Conservation (phyloP, 2,329 filamentous ascomycete species). For the Fusarium newnesense region DNA sequence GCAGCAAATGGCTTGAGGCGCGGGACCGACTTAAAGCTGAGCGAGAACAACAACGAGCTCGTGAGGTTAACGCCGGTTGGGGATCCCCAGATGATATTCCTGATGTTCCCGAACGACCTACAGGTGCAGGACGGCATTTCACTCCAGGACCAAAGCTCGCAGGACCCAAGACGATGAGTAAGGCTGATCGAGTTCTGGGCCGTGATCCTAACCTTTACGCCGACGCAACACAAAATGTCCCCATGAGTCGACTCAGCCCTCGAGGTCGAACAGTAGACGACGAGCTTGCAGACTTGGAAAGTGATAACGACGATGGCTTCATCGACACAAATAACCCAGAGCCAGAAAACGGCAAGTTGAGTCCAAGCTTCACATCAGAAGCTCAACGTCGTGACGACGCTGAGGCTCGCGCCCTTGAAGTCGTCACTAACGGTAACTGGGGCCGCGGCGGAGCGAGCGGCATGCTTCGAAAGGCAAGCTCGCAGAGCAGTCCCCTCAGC, state of each 20-base stretch:
- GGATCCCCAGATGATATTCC: constrained; percentile 54
- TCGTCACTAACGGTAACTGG: constrained; percentile 54
- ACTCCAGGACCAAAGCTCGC: constrained; percentile 34
- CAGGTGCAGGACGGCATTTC: constrained; percentile 50
- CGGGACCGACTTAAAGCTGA: constrained; percentile 70
- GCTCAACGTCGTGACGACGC: constrained; percentile 52
- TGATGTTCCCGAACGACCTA: constrained; percentile 38
- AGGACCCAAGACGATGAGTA: constrained; percentile 57
- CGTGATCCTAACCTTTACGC: constrained; percentile 66
- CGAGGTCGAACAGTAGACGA: constrained; percentile 57
- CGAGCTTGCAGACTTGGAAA: constrained; percentile 55
- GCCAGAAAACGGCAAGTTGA: constrained; percentile 50
- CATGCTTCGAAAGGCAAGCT: constrained; percentile 53
- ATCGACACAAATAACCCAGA: constrained; percentile 41
- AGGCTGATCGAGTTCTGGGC: constrained; percentile 68
- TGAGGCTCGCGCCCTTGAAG: constrained; percentile 59
- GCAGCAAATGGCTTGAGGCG: constrained; percentile 78
- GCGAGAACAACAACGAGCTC: constrained; percentile 67
- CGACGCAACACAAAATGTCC: constrained; percentile 57
- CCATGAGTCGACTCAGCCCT: constrained; percentile 60
- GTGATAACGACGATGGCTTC: constrained; percentile 49
- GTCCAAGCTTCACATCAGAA: constrained; percentile 52
- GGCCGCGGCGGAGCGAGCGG: constrained; percentile 56
- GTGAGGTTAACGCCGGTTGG: constrained; percentile 76
- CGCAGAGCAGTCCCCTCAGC: constrained; percentile 24